Percentiles rank a stretch among this genome's conserved stretches.
Evolutionary conservation across 352 stramenopile genomes (phyloP).

Genomic region (Blastocystis sp.): DNA sequence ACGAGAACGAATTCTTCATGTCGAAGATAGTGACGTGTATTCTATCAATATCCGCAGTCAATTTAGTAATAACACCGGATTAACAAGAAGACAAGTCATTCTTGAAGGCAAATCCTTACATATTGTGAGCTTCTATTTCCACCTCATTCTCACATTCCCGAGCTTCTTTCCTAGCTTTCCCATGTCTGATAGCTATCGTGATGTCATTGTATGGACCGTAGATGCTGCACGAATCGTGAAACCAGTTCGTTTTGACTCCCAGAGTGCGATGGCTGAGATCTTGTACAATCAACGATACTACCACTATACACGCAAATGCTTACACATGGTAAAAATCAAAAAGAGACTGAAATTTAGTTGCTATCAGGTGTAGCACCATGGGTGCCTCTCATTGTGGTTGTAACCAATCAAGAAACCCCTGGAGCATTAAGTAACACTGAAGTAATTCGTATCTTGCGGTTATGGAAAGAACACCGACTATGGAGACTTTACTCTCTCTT

Average conservation of each 20-base stretch:
- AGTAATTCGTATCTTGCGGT: background rate
- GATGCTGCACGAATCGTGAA: background rate
- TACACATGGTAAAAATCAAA: background rate
- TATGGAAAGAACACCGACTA: slow-evolving; percentile 54
- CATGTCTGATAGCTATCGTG: slow-evolving; percentile 34
- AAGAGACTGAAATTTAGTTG: background rate
- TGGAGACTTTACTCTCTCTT: slow-evolving; percentile 3
- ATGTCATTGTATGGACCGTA: slow-evolving; percentile 27
- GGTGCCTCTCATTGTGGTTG: slow-evolving; percentile 40
- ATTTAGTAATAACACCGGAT: slow-evolving; percentile 50
- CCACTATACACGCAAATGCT: slow-evolving; percentile 44
- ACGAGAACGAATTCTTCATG: background rate
- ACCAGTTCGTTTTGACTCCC: background rate
- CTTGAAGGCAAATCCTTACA: background rate
- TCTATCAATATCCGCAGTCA: slow-evolving; percentile 55
- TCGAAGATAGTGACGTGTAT: background rate
- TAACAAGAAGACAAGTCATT: background rate
- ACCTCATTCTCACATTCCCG: slow-evolving; percentile 49
- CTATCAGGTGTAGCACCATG: slow-evolving; percentile 52
- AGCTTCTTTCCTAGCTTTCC: slow-evolving; percentile 53
- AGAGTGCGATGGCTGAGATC: slow-evolving; percentile 8
- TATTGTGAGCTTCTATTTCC: slow-evolving; percentile 39
- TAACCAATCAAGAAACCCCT: slow-evolving; percentile 1
- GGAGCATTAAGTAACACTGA: background rate
- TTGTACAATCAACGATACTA: slow-evolving; percentile 59